Base-by-base conservation (phyloP, 805 yeast species). In the Phaffomyces thermotolerans region DNA sequence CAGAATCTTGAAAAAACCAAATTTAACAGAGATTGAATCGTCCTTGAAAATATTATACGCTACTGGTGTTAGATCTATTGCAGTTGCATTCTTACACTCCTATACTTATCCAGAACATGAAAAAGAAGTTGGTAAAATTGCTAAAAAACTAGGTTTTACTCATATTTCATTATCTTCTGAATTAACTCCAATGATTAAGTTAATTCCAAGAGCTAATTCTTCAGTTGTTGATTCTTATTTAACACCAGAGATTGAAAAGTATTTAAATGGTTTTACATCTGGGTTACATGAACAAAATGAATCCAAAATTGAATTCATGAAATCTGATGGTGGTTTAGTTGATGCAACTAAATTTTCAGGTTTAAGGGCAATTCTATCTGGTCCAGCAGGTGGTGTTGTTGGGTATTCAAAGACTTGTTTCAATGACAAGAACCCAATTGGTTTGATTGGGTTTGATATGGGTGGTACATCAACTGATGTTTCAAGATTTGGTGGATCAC, bases 311-410 rank as follows among this genome's bases (percentile, higher is more conserved):
- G 81, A 84, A 52, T 91, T 91, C 63, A 91, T 91, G 98, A 96
- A 91, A 64, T 85, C 95, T 12, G 96, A 91, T 61, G 98, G 98
- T 45, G 98, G 98, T 3, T 72, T 91, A 46, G 89, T 90, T 20
- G 88, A 88, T 44, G 89, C 93, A 56, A 69, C 78, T 20, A 73
- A 77, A 39, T 91, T 91, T 60, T 82, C 96, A 0, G 98, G 98
- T 2, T 68, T 91, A 32, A 75, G 79, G 52, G 95, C 98, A 4
- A 84, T 91, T 39, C 65, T 91, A 31, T 87, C 96, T 1, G 98
- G 98, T 3, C 98, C 98, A 3, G 98, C 98, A 9, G 98, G 98
- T 33, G 98, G 98, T 40, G 95, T 91, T 46, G 96, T 91, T 30
- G 98, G 98, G 0, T 86, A 79, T 54, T 86, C 96, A 0, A 73